Base-by-base conservation (phyloP, 2,329 filamentous ascomycete species). In the Penicillium sp. region DNA sequence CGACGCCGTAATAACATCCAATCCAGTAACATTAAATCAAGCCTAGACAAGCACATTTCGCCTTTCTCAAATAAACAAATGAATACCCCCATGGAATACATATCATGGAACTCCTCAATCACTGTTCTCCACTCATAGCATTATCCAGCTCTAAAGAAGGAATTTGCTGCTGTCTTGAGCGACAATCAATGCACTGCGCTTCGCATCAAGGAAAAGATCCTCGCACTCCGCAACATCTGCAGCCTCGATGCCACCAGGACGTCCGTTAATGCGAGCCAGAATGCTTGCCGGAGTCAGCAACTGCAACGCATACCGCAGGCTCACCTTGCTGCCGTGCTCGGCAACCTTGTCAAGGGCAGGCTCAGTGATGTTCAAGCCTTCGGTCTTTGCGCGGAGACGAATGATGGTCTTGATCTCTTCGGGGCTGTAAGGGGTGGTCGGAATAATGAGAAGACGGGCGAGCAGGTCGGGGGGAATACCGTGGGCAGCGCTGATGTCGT, bases 401-500 rank as follows among this genome's bases (percentile, higher is more conserved):
- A 97, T 87, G 73, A 99, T 99, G 56, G 86, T 85, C 76, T 91
- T 91, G 72, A 99, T 95, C 76, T 99, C 94, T 15, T 90, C 85
- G 39, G 86, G 83, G 56, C 86, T 83, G 77, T 97, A 99, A 10
- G 91, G 86, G 63, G 91, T 89, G 16, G 94, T 99, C 42, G 94
- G 94, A 67, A 99, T 87, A 76, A 99, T 97, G 69, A 99, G 88
- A 50, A 99, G 85, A 54, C 94, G 90, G 49, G 90, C 88, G 50
- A 99, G 83, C 63, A 99, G 91, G 74, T 99, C 94, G 9, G 93
- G 85, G 15, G 94, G 94, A 63, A 99, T 87, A 68, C 94, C 94
- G 76, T 99, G 94, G 4, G 94, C 90, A 51, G 91, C 90, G 64
- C 88, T 81, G 68, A 94, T 81, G 65, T 79, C 75, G 71, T 89